Base-by-base conservation (phyloP, 352 stramenopile genomes). In the Phytopythium vexans region DNA sequence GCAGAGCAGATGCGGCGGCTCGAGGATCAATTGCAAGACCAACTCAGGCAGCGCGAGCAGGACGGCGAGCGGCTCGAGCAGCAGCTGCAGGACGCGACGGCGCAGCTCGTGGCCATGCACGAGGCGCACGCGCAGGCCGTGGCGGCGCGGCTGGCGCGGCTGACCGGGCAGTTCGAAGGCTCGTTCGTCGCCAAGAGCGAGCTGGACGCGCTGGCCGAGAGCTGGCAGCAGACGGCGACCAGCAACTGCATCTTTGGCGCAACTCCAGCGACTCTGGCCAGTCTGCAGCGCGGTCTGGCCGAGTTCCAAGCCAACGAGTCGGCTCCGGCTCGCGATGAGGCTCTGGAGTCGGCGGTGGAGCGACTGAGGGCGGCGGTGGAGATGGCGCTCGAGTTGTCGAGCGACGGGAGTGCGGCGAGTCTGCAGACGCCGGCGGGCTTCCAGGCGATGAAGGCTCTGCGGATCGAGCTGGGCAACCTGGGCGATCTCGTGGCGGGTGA, bases 171-270 rank as follows among this genome's bases (percentile, higher is more conserved):
- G 0, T 62, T 74, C 0, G 38, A 63, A 6, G 56, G 65, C n/a
- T 27, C 56, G 36, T 71, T 68, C n/a, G 47, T 81, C 3, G 58
- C 49, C 5, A 57, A 59, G 3, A 34, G 48, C 0, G 64, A 72
- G 4, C 54, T 86, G n/a, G 62, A 69, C 9, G 44, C 45, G 12
- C 53, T 67, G 39, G 52, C 56, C 1, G 62, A 32, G 4, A 41
- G 39, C 6, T 82, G 70, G 77, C 52, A 82, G n/a, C 69, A 82
- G 35, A 68, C 58, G 1, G 77, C 75, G 9, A 55, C 68, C 3
- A 72, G 82, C 42, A 73, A 82, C 42, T 86, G 77, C 39, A 55
- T 86, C n/a, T 85, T 78, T 27, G 77, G 77, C 12, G 66, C 64
- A 12, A 72, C 68, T n/a, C 40, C 45, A 0, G 62, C 66, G 3